phyloP scores from a whole-genome alignment of 129 eudicot genomes.

The Centrapalus pauciflorus region DNA sequence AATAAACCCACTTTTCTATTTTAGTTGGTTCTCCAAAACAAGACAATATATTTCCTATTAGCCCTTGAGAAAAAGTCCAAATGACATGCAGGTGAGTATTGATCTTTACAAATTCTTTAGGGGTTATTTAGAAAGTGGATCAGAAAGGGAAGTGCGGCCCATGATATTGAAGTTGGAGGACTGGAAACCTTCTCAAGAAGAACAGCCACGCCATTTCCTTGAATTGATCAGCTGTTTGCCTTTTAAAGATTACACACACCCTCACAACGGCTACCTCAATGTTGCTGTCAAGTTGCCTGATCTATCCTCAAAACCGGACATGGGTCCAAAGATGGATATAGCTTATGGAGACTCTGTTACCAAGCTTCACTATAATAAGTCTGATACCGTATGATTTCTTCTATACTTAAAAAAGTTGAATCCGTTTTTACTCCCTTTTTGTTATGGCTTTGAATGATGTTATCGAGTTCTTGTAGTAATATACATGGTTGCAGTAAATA shows the following conservation, averaged over 20 bases:
- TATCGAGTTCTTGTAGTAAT: too few relatives aligned
- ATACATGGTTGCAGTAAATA: not conserved
- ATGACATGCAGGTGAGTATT: slow-evolving; percentile 36
- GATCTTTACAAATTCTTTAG: slow-evolving; percentile 36
- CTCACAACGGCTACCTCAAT: slow-evolving; percentile 40
- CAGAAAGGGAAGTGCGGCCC: slow-evolving; percentile 9
- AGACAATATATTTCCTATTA: too few relatives aligned
- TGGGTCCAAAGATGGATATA: slow-evolving; percentile 62
- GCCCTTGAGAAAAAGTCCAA: too few relatives aligned
- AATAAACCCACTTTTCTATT: too few relatives aligned
- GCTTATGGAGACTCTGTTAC: slow-evolving; percentile 65
- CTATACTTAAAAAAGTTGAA: not conserved
- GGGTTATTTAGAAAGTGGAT: slow-evolving; percentile 34
- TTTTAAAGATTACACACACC: slow-evolving; percentile 48
- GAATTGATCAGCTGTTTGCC: slow-evolving; percentile 51
- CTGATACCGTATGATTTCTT: slow-evolving; percentile 49
- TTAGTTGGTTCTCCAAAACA: too few relatives aligned
- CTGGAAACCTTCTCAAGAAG: slow-evolving; percentile 54
- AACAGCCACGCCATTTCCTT: slow-evolving; percentile 43
- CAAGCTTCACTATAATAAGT: slow-evolving; percentile 50
- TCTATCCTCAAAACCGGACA: slow-evolving; percentile 32
- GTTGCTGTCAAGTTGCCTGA: slow-evolving; percentile 36
- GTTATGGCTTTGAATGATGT: too few relatives aligned
- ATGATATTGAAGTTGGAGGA: slow-evolving; percentile 47
- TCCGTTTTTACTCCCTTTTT: too few relatives aligned